phyloP scores from a whole-genome alignment of 73 alveolate species.

The Stentor coeruleus region DNA sequence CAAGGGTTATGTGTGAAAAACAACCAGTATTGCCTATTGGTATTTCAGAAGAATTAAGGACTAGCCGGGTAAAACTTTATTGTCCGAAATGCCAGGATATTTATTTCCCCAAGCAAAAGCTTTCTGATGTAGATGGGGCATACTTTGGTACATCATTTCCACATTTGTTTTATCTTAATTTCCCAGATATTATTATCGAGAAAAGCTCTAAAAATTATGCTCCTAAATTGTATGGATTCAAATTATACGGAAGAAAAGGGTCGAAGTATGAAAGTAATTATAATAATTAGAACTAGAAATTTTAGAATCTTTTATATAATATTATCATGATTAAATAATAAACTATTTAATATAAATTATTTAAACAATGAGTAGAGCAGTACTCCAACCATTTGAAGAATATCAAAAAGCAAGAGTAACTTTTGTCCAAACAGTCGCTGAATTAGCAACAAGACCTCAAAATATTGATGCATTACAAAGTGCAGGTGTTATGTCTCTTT shows the following conservation, averaged over 20 bases:
- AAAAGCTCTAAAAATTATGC: background rate
- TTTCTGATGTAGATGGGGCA: constrained; percentile 89
- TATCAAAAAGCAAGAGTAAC: background rate
- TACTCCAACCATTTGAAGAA: constrained; percentile 44
- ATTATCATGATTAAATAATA: too few species aligned
- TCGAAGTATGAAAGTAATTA: constrained; percentile 11
- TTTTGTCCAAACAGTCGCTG: background rate
- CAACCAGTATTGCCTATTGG: constrained; percentile 91
- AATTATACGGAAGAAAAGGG: constrained; percentile 26
- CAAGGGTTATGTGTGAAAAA: constrained; percentile 93
- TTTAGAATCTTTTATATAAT: too few species aligned
- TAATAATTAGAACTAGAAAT: too few species aligned
- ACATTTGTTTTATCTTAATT: constrained; percentile 43
- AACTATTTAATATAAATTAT: too few species aligned
- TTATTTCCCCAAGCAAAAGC: constrained; percentile 83
- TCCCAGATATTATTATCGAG: constrained; percentile 2
- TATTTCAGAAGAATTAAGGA: constrained; percentile 91
- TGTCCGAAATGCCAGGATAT: constrained; percentile 98
- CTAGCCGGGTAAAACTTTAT: constrained; percentile 93
- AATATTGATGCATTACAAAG: background rate
- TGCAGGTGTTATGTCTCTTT: background rate
- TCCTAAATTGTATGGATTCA: constrained; percentile 28
- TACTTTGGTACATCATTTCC: constrained; percentile 95
- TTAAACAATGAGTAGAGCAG: too few species aligned
- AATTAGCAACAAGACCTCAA: background rate